Evolutionary conservation across 371 early-diverging fungal species (phyloP), one percentile per base, ranked within the genome.

Genomic region (Mortierella sp.): DNA sequence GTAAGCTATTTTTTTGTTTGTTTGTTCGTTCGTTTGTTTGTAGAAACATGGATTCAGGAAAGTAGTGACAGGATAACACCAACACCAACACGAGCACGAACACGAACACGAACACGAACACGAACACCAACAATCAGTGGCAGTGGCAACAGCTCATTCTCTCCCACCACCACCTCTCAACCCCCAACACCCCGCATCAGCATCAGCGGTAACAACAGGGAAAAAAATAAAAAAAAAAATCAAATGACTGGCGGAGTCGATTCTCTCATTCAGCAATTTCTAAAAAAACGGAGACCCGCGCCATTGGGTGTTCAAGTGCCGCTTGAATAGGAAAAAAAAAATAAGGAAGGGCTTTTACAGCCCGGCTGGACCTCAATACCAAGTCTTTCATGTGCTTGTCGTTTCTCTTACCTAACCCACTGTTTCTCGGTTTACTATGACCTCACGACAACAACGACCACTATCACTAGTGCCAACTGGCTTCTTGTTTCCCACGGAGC

Each of bases 381-480:
- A 37, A 9, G 37, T 37, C 37, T 46, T n/a, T 1, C 45, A 18
- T 52, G 14, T 30, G 28, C 23, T 57, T 28, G 11, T 45, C 51
- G 23, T 55, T 50, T 43, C 30, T 48, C 29, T 62, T 50, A 30
- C 4, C 28, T 47, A 56, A 26, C 18, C 21, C 25, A 26, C 21
- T 1, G 28, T 53, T 45, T 50, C 43, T 2, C 48, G 18, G 30
- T 58, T 45, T 50, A 11, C 28, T 30, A n/a, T 26, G 11, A 2
- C 7, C 21, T 55, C 11, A 23, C 15, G 21, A 4, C n/a, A n/a
- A n/a, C n/a, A n/a, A n/a, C n/a, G n/a, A 1, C 11, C 46, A 2
- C 2, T 3, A 37, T 56, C 43, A 23, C 25, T 81, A 91, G 91
- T 66, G 86, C 87, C 65, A 85, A 92, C 72, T 95, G 94, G 94